Percentiles rank a stretch among this genome's conserved stretches.
phyloP scores from a whole-genome alignment of 2,329 filamentous ascomycete species.

The Pseudofabraea citricarpa region DNA sequence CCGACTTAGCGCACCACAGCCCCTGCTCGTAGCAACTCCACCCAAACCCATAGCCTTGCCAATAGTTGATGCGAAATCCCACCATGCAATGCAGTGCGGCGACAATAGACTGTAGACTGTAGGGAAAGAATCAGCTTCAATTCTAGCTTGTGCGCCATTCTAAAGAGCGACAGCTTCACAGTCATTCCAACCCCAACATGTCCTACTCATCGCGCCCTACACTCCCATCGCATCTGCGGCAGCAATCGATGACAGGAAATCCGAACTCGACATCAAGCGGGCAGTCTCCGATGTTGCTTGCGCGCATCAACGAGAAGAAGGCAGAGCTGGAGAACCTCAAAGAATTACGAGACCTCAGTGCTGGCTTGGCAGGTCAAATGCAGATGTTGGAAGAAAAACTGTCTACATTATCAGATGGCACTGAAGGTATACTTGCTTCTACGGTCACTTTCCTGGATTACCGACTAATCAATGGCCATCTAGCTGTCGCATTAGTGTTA shows the following conservation, averaged over 20 bases:
- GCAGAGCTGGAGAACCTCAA: slow-evolving; percentile 74
- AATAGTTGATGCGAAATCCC: neutral
- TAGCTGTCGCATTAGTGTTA: slow-evolving; percentile 78
- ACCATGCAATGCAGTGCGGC: neutral
- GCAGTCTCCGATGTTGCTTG: slow-evolving; percentile 65
- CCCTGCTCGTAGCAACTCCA: slow-evolving; percentile 2
- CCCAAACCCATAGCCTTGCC: neutral
- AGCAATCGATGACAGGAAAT: slow-evolving; percentile 48
- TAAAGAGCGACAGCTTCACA: neutral
- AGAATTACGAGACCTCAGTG: slow-evolving; percentile 74
- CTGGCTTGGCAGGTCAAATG: slow-evolving; percentile 76
- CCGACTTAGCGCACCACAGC: slow-evolving; percentile 3
- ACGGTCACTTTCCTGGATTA: too few relatives aligned
- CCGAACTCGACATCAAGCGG: slow-evolving; percentile 39
- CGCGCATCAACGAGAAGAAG: slow-evolving; percentile 81
- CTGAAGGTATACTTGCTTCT: slow-evolving; percentile 54
- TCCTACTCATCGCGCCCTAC: slow-evolving; percentile 48
- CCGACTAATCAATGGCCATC: slow-evolving; percentile 4
- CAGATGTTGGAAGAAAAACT: slow-evolving; percentile 75
- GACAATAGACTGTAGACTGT: too few relatives aligned
- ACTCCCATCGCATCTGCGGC: slow-evolving; percentile 63
- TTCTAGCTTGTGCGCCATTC: too few relatives aligned
- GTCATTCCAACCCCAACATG: slow-evolving; percentile 33
- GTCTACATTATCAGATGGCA: slow-evolving; percentile 72
- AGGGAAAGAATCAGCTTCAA: too few relatives aligned